A percentile compares a stretch with the other conserved stretches of the same genome.
Conservation (phyloP, 2,329 filamentous ascomycete genomes). For the Malbranchea zuffiana region DNA sequence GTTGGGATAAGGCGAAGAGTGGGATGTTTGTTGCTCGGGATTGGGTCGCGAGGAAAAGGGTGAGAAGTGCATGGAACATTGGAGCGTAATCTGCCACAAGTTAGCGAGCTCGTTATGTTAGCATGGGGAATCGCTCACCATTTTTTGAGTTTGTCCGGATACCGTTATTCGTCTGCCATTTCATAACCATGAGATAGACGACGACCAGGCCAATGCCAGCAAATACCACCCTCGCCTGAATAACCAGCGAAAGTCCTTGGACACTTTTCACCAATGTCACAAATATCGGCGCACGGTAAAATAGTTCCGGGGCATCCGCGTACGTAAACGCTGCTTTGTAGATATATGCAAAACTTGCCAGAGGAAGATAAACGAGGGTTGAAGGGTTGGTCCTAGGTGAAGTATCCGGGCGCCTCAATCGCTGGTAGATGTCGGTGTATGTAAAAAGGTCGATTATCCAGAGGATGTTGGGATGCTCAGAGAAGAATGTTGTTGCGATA, state of each 20-base stretch:
- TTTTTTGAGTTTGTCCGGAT: neutral
- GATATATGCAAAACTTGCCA: slow-evolving; percentile 49
- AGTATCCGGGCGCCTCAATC: slow-evolving; percentile 23
- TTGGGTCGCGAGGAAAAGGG: slow-evolving; percentile 75
- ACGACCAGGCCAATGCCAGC: slow-evolving; percentile 32
- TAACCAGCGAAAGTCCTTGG: slow-evolving; percentile 35
- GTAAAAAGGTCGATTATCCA: slow-evolving; percentile 62
- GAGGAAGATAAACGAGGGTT: slow-evolving; percentile 11
- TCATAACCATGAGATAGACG: slow-evolving; percentile 18
- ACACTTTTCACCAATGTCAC: slow-evolving; percentile 29
- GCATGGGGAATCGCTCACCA: neutral
- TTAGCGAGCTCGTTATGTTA: slow-evolving; percentile 1
- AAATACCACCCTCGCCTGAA: slow-evolving; percentile 43
- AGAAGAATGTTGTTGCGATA: slow-evolving; percentile 62
- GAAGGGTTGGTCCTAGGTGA: slow-evolving; percentile 2
- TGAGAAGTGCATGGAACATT: slow-evolving; percentile 56
- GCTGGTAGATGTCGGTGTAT: slow-evolving; percentile 51
- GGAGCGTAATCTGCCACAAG: slow-evolving; percentile 15
- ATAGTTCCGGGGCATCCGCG: slow-evolving; percentile 76
- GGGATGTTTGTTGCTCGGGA: slow-evolving; percentile 77
- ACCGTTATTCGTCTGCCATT: too few species aligned
- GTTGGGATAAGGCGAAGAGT: slow-evolving; percentile 63
- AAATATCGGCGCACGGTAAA: slow-evolving; percentile 34
- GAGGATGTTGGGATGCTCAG: slow-evolving; percentile 52
- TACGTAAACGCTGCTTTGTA: slow-evolving; percentile 88